These are phyloP conservation scores for Dactylorhiza incarnata DNA, from an alignment of 106 monocot genomes.

Conservation along the genomic window DNA sequence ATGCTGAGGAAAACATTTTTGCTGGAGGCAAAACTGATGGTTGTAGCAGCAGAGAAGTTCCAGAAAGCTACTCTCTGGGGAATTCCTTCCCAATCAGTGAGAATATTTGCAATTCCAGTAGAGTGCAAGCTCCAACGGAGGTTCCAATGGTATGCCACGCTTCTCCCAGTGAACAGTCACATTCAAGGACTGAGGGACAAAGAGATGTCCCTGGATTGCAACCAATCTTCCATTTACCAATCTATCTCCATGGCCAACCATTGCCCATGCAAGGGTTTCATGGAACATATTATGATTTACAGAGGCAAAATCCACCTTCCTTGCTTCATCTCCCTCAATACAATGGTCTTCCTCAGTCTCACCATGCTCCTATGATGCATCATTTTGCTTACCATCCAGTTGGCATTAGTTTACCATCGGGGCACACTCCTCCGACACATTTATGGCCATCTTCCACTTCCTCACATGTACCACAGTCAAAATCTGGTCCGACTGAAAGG, in stretches of 20 bases:
- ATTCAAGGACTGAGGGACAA: constrained; percentile 19
- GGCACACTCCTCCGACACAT: constrained; percentile 23
- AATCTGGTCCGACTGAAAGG: constrained; percentile 34
- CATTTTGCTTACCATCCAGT: constrained; percentile 36
- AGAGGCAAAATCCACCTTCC: constrained; percentile 12
- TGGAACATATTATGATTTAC: constrained; percentile 14
- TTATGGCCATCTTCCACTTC: constrained; percentile 17
- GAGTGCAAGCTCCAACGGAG: constrained; percentile 13
- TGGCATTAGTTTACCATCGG: constrained; percentile 26
- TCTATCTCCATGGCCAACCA: constrained; percentile 29
- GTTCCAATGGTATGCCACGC: constrained; percentile 11
- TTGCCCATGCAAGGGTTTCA: constrained; percentile 29
- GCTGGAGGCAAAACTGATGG: constrained; percentile 4
- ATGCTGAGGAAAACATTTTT: constrained; percentile 12
- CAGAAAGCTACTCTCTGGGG: constrained; percentile 3
- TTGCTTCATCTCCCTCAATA: constrained; percentile 33
- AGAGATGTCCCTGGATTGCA: constrained; percentile 20
- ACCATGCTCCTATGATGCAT: constrained; percentile 28
- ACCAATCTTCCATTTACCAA: constrained; percentile 27
- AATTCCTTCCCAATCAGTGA: constrained; percentile 20
- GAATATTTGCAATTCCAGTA: constrained; percentile 7
- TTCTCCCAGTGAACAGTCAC: constrained; percentile 23
- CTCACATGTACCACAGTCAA: constrained; percentile 21
- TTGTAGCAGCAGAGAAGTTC: neutral
- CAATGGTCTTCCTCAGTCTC: constrained; percentile 30